Evolutionary conservation across 352 stramenopile genomes (phyloP), one percentile per base, ranked within the genome.

Genomic region (Pythium sukuiense): DNA sequence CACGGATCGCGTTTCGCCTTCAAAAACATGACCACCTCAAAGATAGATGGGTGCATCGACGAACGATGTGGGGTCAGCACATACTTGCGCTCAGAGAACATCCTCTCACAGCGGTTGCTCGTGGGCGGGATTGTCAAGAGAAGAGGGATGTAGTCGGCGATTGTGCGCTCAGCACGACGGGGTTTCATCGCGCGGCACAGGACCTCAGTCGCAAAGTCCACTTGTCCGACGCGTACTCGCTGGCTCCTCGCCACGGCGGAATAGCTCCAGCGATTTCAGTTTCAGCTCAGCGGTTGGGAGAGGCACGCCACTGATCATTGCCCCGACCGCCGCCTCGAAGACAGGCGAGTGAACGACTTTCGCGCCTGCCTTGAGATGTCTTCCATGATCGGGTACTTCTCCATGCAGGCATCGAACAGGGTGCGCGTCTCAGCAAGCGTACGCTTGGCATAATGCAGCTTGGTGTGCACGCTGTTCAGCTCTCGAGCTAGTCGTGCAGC

Each of bases 391-490:
- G 57, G 49, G 29, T 71, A 66, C 49, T 61, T 55, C 24, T 61
- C 49, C 5, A 66, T 12, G 41, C 53, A 55, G 2, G 64, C 53
- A 29, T 66, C 63, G 35, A 75, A 72, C 6, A 66, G 59, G 3
- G 55, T 27, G 14, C 62, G 43, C 2, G 53, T 48, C 5, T 74
- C 54, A 1, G 56, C 59, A 37, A 74, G 29, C 20, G 26, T 55
- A 26, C 50, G 61, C 18, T 20, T 13, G 2, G 61, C 57, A 12
- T 35, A 4, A 32, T 71, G 63, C 0, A 69, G 48, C 35, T 63
- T 71, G 12, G 58, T 65, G 48, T 54, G 69, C 1, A 69, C 55
- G 37, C 59, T 69, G 20, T 70, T 24, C 6, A 72, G 59, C 55
- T 72, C 62, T 30, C 32, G 4, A 76, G 61, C 41, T 70, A 53